Base-by-base conservation (phyloP, 2,329 filamentous ascomycete species). In the Talaromyces sp. region DNA sequence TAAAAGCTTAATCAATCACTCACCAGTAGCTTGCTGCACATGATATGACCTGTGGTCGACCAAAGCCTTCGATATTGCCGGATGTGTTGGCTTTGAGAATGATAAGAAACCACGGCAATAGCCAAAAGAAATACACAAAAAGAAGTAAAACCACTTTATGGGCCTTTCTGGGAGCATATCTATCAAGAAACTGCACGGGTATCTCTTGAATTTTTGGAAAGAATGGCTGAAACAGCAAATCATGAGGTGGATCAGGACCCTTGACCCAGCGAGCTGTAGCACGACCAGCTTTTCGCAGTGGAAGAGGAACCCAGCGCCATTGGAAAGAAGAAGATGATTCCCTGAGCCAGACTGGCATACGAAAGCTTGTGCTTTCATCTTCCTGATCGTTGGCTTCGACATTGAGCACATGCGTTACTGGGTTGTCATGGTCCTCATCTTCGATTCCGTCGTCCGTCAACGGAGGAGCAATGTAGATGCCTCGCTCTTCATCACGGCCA, bases 31-130 rank as follows among this genome's bases (percentile, higher is more conserved):
- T 78, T 25, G 77, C 71, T 37, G 70, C 67, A 59, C 78, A 80
- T 48, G 75, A 76, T 35, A 80, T 70, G 5, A 74, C 74, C 53
- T 71, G 65, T 15, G 78, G 76, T 59, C 67, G 70, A 8, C 78
- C 78, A 63, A 77, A 80, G 15, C 77, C 78, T 63, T 78, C 72
- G 56, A 80, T 79, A 61, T 75, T 73, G 6, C 76, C 78, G 1
- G 76, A 73, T 17, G 76, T 74, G 19, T 75, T 70, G 31, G 78
- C 78, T 58, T 77, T 71, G 28, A 75, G 64, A 41, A 80, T 64
- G 45, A 80, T 69, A 22, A 78, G 61, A 3, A 73, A 73, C 74
- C 77, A 80, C 8, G 75, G 73, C 53, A 79, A 57, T 48, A 80
- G 77, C 78, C 78, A 80, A 33, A 66, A 65, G 13, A 73, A 65